Conservation (phyloP, 257 asterid species). For the Rhazya stricta region DNA sequence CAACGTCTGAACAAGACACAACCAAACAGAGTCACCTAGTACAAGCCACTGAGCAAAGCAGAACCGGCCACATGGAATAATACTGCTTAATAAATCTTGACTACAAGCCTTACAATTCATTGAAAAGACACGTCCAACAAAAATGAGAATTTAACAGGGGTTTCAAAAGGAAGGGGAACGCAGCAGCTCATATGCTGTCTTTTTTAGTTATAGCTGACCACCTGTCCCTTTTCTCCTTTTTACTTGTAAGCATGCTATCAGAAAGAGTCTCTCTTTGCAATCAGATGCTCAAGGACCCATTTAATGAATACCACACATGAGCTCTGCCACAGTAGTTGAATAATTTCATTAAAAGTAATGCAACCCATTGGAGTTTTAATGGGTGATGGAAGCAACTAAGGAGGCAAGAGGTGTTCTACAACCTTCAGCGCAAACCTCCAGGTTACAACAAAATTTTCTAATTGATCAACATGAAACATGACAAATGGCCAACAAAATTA, state of each 20-base stretch:
- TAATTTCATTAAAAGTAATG: neutral
- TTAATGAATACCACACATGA: neutral
- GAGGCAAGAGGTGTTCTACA: neutral
- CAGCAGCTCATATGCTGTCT: neutral
- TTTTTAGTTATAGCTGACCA: neutral
- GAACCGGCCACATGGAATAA: no score
- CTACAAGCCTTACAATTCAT: no score
- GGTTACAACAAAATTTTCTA: neutral
- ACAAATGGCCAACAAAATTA: neutral
- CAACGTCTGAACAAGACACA: no score
- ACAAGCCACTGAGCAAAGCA: no score
- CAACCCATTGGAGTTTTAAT: neutral
- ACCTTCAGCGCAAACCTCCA: neutral
- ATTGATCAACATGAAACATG: neutral
- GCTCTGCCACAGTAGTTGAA: neutral
- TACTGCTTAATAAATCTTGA: no score
- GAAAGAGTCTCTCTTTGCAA: neutral
- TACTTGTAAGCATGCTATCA: neutral
- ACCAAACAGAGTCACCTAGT: no score
- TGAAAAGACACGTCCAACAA: no score
- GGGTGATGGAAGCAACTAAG: neutral
- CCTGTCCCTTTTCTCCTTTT: neutral
- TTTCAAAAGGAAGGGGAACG: neutral
- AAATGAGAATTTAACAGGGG: no score
- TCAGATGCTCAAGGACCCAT: neutral